Evolutionary conservation across 1,139 yeast species (phyloP).

Genomic region (Debaryomyces nepalensis): DNA sequence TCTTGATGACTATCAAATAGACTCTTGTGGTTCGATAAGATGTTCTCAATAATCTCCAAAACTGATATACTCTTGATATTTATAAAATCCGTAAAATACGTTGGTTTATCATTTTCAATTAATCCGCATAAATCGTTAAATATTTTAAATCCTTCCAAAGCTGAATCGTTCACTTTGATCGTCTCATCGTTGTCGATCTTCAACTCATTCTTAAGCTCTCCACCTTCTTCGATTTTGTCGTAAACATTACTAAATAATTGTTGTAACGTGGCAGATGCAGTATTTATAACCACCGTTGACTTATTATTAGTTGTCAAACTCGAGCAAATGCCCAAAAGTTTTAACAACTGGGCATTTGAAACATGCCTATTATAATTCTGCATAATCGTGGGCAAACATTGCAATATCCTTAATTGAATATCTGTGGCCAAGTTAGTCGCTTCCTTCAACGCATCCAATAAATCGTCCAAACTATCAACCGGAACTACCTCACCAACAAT

Average conservation of each 20-base stretch:
- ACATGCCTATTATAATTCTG: constrained; percentile 63
- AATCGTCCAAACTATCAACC: constrained; percentile 49
- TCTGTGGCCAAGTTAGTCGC: constrained; percentile 80
- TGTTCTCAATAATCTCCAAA: constrained; percentile 78
- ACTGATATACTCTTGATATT: constrained; percentile 70
- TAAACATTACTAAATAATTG: constrained; percentile 79
- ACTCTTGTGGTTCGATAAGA: constrained; percentile 56
- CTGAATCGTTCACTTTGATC: constrained; percentile 51
- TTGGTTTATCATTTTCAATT: constrained; percentile 62
- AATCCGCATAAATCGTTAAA: constrained; percentile 73
- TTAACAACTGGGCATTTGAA: constrained; percentile 59
- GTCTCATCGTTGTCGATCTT: constrained; percentile 49
- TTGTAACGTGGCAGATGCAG: constrained; percentile 92
- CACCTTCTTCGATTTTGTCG: constrained; percentile 55
- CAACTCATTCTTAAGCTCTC: constrained; percentile 30
- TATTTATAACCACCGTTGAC: constrained; percentile 79
- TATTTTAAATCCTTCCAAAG: constrained; percentile 71
- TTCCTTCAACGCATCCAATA: constrained; percentile 70
- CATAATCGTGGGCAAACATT: constrained; percentile 75
- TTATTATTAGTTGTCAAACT: constrained; percentile 71
- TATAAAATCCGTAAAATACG: constrained; percentile 47
- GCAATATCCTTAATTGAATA: constrained; percentile 85
- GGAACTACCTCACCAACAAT: constrained; percentile 57
- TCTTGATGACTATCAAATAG: constrained; percentile 66
- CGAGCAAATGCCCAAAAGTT: constrained; percentile 71